Percentiles rank a stretch among this genome's conserved stretches.
phyloP scores from a whole-genome alignment of 2,329 filamentous ascomycete species.

The Colletotrichum navitas region DNA sequence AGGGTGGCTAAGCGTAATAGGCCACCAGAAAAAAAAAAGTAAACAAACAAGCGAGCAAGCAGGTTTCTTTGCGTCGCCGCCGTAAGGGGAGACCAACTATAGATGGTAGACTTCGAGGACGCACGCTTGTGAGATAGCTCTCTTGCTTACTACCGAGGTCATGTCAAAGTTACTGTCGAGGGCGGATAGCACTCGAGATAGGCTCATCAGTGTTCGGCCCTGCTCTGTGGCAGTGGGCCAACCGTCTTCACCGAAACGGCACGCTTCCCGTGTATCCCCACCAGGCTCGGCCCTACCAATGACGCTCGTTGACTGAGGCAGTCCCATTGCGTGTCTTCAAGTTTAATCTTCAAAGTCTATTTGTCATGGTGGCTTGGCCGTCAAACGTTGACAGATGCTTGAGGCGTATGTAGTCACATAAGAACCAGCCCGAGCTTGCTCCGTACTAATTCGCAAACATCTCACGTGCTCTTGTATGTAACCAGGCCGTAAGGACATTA shows the following conservation, averaged over 20 bases:
- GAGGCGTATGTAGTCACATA: background rate
- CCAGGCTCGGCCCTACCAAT: background rate
- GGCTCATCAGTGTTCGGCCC: no score
- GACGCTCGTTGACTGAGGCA: background rate
- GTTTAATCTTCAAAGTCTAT: background rate
- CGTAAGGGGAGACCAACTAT: background rate
- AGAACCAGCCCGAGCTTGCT: background rate
- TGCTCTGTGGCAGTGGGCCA: background rate
- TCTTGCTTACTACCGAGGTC: background rate
- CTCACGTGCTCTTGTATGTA: conserved; percentile 2
- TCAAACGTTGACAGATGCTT: background rate
- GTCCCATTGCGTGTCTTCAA: no score
- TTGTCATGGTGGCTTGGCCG: background rate
- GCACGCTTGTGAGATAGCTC: background rate
- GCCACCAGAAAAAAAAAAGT: background rate
- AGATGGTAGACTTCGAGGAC: conserved; percentile 1
- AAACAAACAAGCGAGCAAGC: background rate
- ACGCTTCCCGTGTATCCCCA: background rate
- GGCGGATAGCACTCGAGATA: background rate
- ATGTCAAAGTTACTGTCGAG: background rate
- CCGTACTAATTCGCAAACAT: background rate
- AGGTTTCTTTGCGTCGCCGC: background rate
- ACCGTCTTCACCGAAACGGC: background rate
- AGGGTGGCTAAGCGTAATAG: background rate
- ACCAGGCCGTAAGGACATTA: background rate